Conservation (phyloP, 2,329 filamentous ascomycete genomes). For the Xylaria sp. region DNA sequence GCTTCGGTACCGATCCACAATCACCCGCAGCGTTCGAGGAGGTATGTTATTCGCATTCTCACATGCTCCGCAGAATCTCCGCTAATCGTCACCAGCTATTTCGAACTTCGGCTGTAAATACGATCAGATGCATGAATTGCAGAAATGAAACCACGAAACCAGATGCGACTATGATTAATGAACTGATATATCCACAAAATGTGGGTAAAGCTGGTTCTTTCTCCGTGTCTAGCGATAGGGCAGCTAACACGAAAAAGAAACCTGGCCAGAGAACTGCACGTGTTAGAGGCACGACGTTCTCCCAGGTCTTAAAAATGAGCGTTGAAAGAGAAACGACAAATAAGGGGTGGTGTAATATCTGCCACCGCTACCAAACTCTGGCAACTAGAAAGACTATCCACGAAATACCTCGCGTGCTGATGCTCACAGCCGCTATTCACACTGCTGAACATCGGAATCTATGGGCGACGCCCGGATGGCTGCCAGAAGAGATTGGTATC, state of each 20-base stretch:
- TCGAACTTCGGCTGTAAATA: conserved; percentile 75
- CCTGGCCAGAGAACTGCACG: conserved; percentile 60
- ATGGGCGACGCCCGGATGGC: conserved; percentile 90
- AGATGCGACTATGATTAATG: conserved; percentile 83
- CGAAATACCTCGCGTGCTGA: conserved; percentile 83
- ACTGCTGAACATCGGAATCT: conserved; percentile 79
- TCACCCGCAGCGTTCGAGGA: conserved; percentile 69
- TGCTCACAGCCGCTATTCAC: conserved; percentile 84
- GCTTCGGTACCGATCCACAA: conserved; percentile 35
- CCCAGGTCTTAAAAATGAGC: conserved; percentile 89
- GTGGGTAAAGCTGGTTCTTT: conserved; percentile 45
- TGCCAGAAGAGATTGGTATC: conserved; percentile 93
- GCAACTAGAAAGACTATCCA: conserved; percentile 86
- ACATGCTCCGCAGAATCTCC: neutral
- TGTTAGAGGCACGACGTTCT: conserved; percentile 75
- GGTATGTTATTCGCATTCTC: conserved; percentile 52
- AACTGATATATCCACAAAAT: conserved; percentile 80
- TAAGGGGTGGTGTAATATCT: conserved; percentile 92
- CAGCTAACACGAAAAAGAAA: conserved; percentile 55
- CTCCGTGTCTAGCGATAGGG: conserved; percentile 35
- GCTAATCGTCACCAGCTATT: conserved; percentile 58
- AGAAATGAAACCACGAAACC: conserved; percentile 85
- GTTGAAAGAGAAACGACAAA: conserved; percentile 90
- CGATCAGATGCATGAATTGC: conserved; percentile 87
- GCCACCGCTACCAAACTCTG: conserved; percentile 89